Evolutionary conservation across 345 rosid genomes (phyloP).

Genomic region (Psidium friedrichsthalianum): DNA sequence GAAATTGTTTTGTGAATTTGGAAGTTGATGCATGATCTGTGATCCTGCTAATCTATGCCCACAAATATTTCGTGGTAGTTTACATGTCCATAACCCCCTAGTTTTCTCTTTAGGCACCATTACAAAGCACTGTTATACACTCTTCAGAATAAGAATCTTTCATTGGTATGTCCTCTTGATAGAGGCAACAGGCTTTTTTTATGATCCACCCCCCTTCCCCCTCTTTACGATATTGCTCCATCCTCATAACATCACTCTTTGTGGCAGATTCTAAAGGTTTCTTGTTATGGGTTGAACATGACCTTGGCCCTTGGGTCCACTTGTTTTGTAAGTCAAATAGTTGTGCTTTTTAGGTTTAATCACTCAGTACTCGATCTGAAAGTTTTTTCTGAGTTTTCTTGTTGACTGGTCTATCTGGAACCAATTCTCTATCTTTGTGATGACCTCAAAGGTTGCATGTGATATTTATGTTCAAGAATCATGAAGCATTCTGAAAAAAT

Average conservation of each 20-base stretch:
- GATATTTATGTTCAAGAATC: not conserved
- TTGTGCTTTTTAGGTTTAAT: not conserved
- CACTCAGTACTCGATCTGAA: not conserved
- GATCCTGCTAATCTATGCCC: not conserved
- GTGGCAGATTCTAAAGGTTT: conserved; percentile 86
- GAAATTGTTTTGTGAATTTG: not conserved
- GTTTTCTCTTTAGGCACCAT: not conserved
- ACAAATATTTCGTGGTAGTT: not conserved
- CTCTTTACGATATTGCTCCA: not conserved
- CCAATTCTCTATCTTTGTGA: not conserved
- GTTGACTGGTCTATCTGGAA: not conserved
- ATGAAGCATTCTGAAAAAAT: not conserved
- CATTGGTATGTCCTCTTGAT: not conserved
- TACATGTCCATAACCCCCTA: not conserved
- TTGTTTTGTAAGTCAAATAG: conserved; percentile 61
- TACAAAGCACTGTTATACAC: not conserved
- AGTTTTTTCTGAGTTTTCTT: no score
- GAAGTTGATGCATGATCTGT: not conserved
- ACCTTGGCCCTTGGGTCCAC: conserved; percentile 97
- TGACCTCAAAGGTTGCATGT: not conserved
- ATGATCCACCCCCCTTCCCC: not conserved
- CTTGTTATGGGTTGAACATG: conserved; percentile 85
- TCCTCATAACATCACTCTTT: not conserved
- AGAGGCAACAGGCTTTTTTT: not conserved
- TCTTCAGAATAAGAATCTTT: not conserved